A percentile compares a stretch with the other conserved stretches of the same genome.
These are phyloP conservation scores for Prototheca wickerhamii DNA, from an alignment of 163 green algal species.

Conservation along the genomic window DNA sequence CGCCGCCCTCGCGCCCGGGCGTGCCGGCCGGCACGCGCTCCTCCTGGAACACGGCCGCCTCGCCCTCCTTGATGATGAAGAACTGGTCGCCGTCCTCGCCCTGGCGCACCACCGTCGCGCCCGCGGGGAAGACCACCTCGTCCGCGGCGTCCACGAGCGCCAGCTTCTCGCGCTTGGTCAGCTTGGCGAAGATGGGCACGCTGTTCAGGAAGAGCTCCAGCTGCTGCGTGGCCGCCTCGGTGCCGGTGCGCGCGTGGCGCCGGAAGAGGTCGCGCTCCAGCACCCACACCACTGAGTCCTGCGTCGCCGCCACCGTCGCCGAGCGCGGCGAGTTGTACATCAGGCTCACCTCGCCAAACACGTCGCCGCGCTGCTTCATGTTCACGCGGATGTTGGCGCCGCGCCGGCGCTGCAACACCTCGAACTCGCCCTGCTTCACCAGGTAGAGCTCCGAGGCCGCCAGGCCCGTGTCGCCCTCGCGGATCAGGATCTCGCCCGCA, in stretches of 20 bases:
- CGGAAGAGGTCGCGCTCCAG: slow-evolving; percentile 77
- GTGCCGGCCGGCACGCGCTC: not conserved
- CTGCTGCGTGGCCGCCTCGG: slow-evolving; percentile 54
- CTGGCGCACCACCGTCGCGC: slow-evolving; percentile 48
- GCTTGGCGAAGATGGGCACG: slow-evolving; percentile 72
- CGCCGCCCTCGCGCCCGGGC: not conserved
- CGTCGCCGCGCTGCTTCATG: slow-evolving; percentile 77
- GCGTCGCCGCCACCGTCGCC: slow-evolving; percentile 80
- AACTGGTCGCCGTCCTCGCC: slow-evolving; percentile 84
- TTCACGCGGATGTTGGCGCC: slow-evolving; percentile 78
- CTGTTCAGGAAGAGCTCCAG: slow-evolving; percentile 91
- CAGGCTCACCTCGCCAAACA: slow-evolving; percentile 88
- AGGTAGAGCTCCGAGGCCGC: slow-evolving; percentile 73
- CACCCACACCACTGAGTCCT: slow-evolving; percentile 77
- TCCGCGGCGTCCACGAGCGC: slow-evolving; percentile 67
- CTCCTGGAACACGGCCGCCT: slow-evolving; percentile 75
- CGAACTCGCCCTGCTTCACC: slow-evolving; percentile 79
- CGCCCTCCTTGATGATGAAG: slow-evolving; percentile 93
- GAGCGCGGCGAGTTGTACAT: slow-evolving; percentile 78
- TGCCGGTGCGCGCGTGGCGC: slow-evolving; percentile 59
- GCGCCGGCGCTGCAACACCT: slow-evolving; percentile 61
- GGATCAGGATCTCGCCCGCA: slow-evolving; percentile 87
- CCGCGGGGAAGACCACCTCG: slow-evolving; percentile 40
- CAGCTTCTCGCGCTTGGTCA: slow-evolving; percentile 75
- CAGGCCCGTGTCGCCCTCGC: slow-evolving; percentile 69